Evolutionary conservation across 306 rosid species (phyloP).

Genomic region (Cucurbita pepo): DNA sequence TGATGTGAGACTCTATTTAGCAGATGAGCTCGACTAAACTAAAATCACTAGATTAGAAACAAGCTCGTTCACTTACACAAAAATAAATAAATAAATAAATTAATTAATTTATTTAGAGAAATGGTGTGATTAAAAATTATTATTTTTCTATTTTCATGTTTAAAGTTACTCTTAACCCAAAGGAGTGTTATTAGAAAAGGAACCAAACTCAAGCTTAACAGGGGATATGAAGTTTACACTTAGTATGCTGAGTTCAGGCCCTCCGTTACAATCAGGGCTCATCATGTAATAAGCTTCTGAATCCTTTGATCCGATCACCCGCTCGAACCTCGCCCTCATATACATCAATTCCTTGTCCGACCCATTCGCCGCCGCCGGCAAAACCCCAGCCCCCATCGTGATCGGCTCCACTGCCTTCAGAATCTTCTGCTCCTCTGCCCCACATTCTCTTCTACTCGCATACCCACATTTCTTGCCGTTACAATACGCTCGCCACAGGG

Average conservation of each 20-base stretch:
- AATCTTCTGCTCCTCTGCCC: constrained; percentile 63
- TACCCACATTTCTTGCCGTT: constrained; percentile 75
- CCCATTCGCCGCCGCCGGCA: constrained; percentile 23
- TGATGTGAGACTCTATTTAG: no score
- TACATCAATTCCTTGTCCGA: constrained; percentile 71
- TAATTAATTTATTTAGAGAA: no score
- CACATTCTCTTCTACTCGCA: constrained; percentile 34
- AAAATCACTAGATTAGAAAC: no score
- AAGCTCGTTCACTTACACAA: no score
- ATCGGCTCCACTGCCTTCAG: constrained; percentile 66
- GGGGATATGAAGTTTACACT: no score
- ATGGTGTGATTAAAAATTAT: no score
- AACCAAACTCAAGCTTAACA: no score
- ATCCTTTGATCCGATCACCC: constrained; percentile 76
- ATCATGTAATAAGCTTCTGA: constrained; percentile 87
- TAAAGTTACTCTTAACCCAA: no score
- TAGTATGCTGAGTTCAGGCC: constrained; percentile 88
- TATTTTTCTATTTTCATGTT: no score
- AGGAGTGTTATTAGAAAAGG: no score
- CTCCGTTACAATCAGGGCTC: constrained; percentile 55
- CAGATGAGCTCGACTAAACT: no score
- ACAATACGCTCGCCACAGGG: constrained; percentile 60
- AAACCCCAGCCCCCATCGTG: constrained; percentile 81
- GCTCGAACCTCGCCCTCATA: constrained; percentile 78
- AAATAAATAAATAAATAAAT: no score